Evolutionary conservation across 176 grass and related monocot genomes (phyloP).

Genomic region (Zoysia pacifica): DNA sequence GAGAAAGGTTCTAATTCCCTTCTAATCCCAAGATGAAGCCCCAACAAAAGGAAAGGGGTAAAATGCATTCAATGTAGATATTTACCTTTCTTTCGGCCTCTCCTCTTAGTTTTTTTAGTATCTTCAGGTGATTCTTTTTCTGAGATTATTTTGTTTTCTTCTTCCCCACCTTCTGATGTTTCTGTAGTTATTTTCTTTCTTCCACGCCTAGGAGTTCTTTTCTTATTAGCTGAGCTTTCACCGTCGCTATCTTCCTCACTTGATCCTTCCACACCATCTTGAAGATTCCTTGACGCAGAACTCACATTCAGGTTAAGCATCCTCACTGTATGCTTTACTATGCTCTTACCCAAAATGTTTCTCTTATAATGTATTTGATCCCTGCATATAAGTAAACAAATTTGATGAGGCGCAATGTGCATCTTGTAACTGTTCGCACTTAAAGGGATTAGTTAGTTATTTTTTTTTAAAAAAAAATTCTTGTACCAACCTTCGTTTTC

Average conservation of each 20-base stretch:
- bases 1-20: conserved; percentile 1
- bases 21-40: neutral
- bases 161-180: neutral
- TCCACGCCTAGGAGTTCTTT: conserved; percentile 41
- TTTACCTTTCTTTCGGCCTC: conserved; percentile 65
- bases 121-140: conserved; percentile 47
- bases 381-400: conserved; percentile 24
- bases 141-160: conserved; percentile 30
- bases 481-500: too few relatives aligned
- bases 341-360: conserved; percentile 28
- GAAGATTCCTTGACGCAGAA: conserved; percentile 53
- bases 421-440: neutral
- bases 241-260: conserved; percentile 37
- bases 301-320: conserved; percentile 24
- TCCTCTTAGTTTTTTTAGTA: conserved; percentile 46
- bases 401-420: neutral
- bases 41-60: neutral
- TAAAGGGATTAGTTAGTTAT: neutral
- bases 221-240: conserved; percentile 31
- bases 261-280: conserved; percentile 36
- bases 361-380: conserved; percentile 32
- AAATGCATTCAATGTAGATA: conserved; percentile 9
- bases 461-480: neutral
- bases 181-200: conserved; percentile 53
- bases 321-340: conserved; percentile 9